Evolutionary conservation across 2,329 filamentous ascomycete species (phyloP), one percentile per base, ranked within the genome.

Genomic region (Neurospora crassa): DNA sequence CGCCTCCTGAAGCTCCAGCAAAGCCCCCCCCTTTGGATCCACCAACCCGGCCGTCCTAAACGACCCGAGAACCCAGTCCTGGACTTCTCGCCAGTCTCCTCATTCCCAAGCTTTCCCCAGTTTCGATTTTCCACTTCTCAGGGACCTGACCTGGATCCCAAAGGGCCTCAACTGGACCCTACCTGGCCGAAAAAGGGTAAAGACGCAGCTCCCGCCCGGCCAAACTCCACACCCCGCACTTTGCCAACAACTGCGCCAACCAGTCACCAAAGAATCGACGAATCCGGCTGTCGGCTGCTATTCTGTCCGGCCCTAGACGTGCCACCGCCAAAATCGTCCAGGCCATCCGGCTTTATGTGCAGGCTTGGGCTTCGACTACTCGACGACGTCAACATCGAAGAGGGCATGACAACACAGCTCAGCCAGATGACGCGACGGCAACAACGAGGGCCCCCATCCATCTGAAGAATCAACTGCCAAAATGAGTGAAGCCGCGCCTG

Each of bases 401-500:
- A 59, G 47, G 47, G 24, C 20, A 59, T 59, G 47, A 59, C 47
- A 59, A 34, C 47, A 59, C 14, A 59, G 47, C 47, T 34, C 47
- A 34, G 24, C 20, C 47, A 59, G 47, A 59, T 34, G 47, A 59
- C 47, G 37, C 34, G 7, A 40, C 47, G 14, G 14, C 47, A 59
- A 59, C 47, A 18, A 34, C 47, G 24, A 40, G 45, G 8, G 69
- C 70, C 42, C 71, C 71, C 40, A 72, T 71, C 10, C 71, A 59
- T 24, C 24, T 34, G 24, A 59, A 59, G 24, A 59, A 59, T 2
- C 24, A 59, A 59, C 3, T 53, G 69, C 70, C 70, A 71, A 68
- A 18, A 76, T 76, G 75, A 69, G 74, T 45, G 74, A 76, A 67
- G 29, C 68, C 40, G 67, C 67, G 40, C 72, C 71, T 70, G 70